Evolutionary conservation across 2,329 filamentous ascomycete species (phyloP).

Genomic region (Aspergillus flavus): DNA sequence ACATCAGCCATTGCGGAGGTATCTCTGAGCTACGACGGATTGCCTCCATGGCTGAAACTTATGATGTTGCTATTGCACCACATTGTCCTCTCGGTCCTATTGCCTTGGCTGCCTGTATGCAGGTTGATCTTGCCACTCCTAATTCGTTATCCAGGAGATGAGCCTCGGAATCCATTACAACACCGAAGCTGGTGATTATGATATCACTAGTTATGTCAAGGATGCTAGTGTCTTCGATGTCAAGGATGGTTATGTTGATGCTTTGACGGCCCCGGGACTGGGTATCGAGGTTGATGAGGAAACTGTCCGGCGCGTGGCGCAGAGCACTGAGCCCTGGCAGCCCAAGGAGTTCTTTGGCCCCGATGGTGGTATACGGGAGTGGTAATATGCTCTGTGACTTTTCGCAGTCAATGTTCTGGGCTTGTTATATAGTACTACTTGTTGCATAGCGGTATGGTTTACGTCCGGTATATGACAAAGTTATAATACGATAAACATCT

Average conservation of each 20-base stretch:
- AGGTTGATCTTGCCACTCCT: conserved; percentile 62
- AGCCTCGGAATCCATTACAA: conserved; percentile 81
- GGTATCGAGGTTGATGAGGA: conserved; percentile 75
- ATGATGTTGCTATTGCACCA: conserved; percentile 72
- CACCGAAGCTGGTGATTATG: conserved; percentile 60
- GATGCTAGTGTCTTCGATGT: conserved; percentile 68
- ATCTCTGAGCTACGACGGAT: conserved; percentile 72
- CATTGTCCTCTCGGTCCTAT: conserved; percentile 75
- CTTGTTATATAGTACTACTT: not conserved
- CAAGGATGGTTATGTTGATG: conserved; percentile 65
- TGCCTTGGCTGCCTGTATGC: conserved; percentile 70
- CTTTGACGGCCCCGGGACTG: conserved; percentile 63
- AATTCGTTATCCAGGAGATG: conserved; percentile 78
- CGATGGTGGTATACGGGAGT: conserved; percentile 68
- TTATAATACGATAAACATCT: not conserved
- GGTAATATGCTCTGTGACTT: conserved; percentile 49
- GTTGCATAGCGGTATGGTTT: conserved; percentile 15
- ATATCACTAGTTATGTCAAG: conserved; percentile 67
- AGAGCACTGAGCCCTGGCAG: conserved; percentile 65
- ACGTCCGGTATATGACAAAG: not conserved
- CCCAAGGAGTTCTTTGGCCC: conserved; percentile 68
- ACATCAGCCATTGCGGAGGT: conserved; percentile 71
- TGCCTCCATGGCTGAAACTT: conserved; percentile 70
- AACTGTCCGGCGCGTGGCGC: conserved; percentile 61
- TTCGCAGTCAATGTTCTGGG: not conserved